phyloP scores from a whole-genome alignment of 2,329 filamentous ascomycete species.

The Phyllachora maydis region DNA sequence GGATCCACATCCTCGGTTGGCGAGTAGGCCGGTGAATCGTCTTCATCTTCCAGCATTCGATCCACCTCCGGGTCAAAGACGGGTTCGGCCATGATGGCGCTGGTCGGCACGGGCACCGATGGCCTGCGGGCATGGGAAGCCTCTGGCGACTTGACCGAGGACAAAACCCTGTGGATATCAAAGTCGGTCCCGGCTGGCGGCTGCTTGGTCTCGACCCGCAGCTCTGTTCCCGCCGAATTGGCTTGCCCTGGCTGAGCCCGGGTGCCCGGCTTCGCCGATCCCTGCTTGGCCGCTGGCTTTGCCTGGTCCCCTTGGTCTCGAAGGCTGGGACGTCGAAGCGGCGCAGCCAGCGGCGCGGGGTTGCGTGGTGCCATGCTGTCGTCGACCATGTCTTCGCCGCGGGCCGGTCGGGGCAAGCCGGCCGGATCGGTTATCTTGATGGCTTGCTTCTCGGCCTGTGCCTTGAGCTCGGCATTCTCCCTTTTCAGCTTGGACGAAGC shows the following conservation, averaged over 20 bases:
- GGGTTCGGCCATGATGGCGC: constrained; percentile 40
- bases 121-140: constrained; percentile 22
- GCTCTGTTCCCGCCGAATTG: constrained; percentile 10
- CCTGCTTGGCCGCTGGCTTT: constrained; percentile 5
- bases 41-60: constrained; percentile 64
- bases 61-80: constrained; percentile 92
- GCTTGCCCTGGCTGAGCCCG: constrained; percentile 3
- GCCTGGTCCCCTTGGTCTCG: too few relatives aligned
- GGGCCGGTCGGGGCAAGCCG: too few relatives aligned
- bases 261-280: constrained; percentile 7
- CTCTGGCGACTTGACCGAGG: constrained; percentile 58
- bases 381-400: constrained; percentile 72
- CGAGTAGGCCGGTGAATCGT: constrained; percentile 65
- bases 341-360: constrained; percentile 5
- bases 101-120: constrained; percentile 21
- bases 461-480: constrained; percentile 57
- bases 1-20: constrained; percentile 57
- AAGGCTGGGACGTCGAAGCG: too few relatives aligned
- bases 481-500: constrained; percentile 75
- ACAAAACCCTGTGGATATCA: constrained; percentile 73
- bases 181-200: constrained; percentile 42
- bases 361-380: constrained; percentile 28
- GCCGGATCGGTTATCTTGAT: constrained; percentile 66
- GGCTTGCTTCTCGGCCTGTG: constrained; percentile 62
- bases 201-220: constrained; percentile 24